Evolutionary conservation across 108 stramenopile genomes (phyloP).

Genomic region (Cyclotella cryptica): DNA sequence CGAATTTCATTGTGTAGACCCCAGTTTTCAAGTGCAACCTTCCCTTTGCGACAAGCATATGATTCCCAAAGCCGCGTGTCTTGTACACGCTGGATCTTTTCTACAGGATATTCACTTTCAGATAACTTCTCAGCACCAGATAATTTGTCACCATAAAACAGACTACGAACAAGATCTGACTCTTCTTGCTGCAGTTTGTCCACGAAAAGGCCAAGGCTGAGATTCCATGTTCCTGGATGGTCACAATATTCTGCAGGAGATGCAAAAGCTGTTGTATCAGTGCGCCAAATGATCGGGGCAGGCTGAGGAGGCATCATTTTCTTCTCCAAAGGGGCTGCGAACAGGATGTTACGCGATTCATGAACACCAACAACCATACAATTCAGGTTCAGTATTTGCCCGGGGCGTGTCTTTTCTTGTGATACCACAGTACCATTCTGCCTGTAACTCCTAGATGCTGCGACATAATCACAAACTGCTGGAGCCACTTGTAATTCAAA

Average conservation of each 20-base stretch:
- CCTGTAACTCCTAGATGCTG: conserved; percentile 13
- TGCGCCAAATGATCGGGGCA: conserved; percentile 19
- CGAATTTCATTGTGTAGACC: conserved; percentile 26
- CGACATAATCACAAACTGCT: conserved; percentile 30
- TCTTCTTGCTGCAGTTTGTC: conserved; percentile 25
- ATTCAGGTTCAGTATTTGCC: conserved; percentile 35
- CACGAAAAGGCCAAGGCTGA: conserved; percentile 7
- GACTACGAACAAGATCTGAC: conserved; percentile 13
- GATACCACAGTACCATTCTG: conserved; percentile 26
- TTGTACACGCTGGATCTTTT: conserved; percentile 43
- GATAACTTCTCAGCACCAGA: neutral
- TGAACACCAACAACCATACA: conserved; percentile 47
- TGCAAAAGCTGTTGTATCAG: conserved; percentile 23
- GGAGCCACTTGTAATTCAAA: conserved; percentile 42
- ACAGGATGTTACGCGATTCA: conserved; percentile 19
- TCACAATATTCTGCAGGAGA: conserved; percentile 11
- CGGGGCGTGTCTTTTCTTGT: neutral
- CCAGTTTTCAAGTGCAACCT: conserved; percentile 48
- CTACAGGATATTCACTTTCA: conserved; percentile 9
- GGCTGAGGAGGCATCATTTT: neutral
- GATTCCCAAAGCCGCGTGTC: conserved; percentile 25
- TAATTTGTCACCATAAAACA: conserved; percentile 21
- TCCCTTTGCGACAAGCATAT: conserved; percentile 29
- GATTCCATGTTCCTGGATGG: conserved; percentile 39
- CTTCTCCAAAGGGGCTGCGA: conserved; percentile 34